These are phyloP conservation scores for Gonium pectorale DNA, from an alignment of 139 green algal genomes.

Conservation along the genomic window DNA sequence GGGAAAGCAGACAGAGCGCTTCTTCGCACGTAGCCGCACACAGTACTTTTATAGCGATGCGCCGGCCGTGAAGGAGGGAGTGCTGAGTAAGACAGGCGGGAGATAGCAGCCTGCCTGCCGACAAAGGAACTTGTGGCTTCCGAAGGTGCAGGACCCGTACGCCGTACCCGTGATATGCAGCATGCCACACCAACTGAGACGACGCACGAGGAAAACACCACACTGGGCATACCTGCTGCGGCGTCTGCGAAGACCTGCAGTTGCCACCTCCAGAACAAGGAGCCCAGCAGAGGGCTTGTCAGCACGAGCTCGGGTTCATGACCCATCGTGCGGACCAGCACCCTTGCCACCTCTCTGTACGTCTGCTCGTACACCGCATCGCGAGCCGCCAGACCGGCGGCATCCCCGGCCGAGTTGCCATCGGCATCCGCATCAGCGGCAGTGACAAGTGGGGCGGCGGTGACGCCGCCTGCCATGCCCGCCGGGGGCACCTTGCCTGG, in stretches of 20 bases:
- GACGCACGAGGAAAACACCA: neutral
- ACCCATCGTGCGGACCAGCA: too few species aligned
- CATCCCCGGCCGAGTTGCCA: neutral
- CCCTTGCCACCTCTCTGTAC: neutral
- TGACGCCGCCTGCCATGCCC: neutral
- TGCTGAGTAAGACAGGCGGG: neutral
- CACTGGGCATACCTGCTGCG: neutral
- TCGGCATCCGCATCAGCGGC: neutral
- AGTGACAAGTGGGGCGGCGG: neutral
- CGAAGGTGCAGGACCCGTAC: neutral
- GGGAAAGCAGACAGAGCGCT: neutral
- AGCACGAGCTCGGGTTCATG: neutral
- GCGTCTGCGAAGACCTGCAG: constrained; percentile 49
- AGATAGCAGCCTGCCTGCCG: neutral
- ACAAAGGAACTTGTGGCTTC: neutral
- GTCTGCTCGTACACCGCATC: neutral
- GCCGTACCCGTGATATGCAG: neutral
- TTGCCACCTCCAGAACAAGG: constrained; percentile 58
- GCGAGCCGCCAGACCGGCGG: neutral
- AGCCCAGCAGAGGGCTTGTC: constrained; percentile 26
- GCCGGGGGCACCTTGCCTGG: neutral
- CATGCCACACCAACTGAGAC: neutral
- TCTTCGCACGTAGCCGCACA: too few species aligned
- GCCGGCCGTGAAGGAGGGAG: neutral
- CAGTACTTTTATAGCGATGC: neutral